Base-by-base conservation (phyloP, 2,329 filamentous ascomycete genomes). In the Fusarium sulawesiense region DNA sequence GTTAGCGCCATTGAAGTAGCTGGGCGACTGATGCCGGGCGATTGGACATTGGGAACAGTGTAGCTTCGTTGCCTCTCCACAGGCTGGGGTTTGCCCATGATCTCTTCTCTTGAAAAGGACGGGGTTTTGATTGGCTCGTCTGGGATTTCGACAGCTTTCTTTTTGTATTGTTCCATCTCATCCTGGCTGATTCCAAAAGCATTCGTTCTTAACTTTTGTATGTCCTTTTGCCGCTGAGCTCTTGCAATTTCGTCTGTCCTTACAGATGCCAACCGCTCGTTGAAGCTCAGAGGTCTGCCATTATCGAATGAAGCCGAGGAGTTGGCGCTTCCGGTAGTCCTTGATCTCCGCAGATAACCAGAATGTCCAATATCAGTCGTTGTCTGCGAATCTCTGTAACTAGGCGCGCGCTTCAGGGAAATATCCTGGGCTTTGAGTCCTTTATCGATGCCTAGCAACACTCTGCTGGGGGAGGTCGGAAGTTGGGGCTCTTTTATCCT, bases 371-470 rank as follows among this genome's bases (percentile, higher is more conserved):
- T 48, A 9, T 72, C 66, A 14, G 60, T 51, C 18, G 67, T 60
- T 44, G 55, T 64, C 59, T 68, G 66, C 25, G 61, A 69, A 27
- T 76, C 68, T 53, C 80, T 82, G 30, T 83, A 76, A 60, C 82
- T 86, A 4, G 89, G 85, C 5, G 93, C 89, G 70, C 93, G 86
- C 79, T 93, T 96, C 29, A 98, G 82, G 5, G 94, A 98, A 32
- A 98, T 86, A 74, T 98, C 93, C 62, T 88, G 88, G 3, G 91
- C 94, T 73, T 86, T 91, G 37, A 94, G 82, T 2, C 93, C 94
- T 78, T 97, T 97, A 80, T 97, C 94, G 66, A 98, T 97, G 7
- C 96, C 95, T 18, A 98, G 80, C 20, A 93, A 80, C 16, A 96
- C 88, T 64, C 94, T 87, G 56, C 91, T 91, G 2, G 96, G 95